Evolutionary conservation across 2,329 filamentous ascomycete species (phyloP).

Genomic region (Xylariaceae sp.): DNA sequence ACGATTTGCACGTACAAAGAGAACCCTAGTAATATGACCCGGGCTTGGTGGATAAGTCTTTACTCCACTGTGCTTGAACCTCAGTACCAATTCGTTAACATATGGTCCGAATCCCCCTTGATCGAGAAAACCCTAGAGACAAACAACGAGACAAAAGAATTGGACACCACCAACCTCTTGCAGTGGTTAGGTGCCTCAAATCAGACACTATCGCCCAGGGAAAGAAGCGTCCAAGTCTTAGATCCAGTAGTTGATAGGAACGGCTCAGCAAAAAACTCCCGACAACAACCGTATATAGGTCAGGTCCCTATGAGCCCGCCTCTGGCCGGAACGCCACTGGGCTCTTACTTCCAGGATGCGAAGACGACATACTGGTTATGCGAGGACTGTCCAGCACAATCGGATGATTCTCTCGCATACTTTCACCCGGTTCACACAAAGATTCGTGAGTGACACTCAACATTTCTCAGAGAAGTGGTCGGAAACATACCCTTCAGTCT

Average conservation of each 20-base stretch:
- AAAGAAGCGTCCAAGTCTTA: conserved; percentile 1
- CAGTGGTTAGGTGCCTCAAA: conserved; percentile 2
- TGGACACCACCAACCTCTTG: conserved; percentile 2
- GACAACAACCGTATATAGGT: not conserved
- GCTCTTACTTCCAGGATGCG: conserved; percentile 1
- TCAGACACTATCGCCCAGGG: not conserved
- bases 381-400: not conserved
- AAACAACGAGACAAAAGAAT: not conserved
- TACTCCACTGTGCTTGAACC: conserved; percentile 3
- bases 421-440: conserved; percentile 4
- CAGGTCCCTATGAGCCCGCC: not conserved
- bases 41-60: conserved; percentile 1
- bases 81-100: not conserved
- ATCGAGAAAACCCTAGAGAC: not conserved
- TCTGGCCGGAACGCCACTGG: conserved; percentile 2
- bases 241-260: not conserved
- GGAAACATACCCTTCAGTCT: too few species aligned
- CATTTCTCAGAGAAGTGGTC: too few species aligned
- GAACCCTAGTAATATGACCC: not conserved
- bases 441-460: not conserved
- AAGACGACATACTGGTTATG: conserved; percentile 4
- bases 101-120: conserved; percentile 1
- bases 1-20: not conserved
- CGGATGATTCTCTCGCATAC: not conserved
- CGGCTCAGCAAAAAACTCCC: not conserved